phyloP scores from a whole-genome alignment of 495 filamentous ascomycete species.

The Jackrogersella multiformis region DNA sequence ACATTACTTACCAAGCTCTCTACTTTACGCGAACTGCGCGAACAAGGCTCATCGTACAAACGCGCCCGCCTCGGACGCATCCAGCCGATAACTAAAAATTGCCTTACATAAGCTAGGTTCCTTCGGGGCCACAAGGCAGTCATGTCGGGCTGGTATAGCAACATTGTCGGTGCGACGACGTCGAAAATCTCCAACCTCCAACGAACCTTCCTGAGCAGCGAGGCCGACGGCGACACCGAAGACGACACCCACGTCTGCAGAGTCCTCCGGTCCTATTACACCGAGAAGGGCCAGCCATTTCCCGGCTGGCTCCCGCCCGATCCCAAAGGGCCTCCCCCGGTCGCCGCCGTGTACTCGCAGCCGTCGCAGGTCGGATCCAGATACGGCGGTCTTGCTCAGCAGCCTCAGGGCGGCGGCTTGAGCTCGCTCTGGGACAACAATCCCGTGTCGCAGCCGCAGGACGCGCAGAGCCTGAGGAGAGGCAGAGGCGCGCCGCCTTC shows the following conservation, averaged over 20 bases:
- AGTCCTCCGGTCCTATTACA: conserved; percentile 94
- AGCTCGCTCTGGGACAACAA: conserved; percentile 86
- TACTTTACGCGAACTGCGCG: too few species aligned
- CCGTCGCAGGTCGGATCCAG: conserved; percentile 58
- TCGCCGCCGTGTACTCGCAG: conserved; percentile 61
- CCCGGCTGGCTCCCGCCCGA: conserved; percentile 91
- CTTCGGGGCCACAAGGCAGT: conserved; percentile 14
- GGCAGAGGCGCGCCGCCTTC: conserved; percentile 47
- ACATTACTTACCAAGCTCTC: neutral
- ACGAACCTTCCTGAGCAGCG: conserved; percentile 76
- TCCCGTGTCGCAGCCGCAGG: conserved; percentile 51
- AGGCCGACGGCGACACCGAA: conserved; percentile 90
- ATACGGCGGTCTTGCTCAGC: conserved; percentile 58
- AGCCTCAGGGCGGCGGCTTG: conserved; percentile 54
- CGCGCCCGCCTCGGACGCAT: conserved; percentile 26
- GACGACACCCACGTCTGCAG: conserved; percentile 95
- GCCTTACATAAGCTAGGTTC: neutral
- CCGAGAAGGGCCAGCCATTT: conserved; percentile 82
- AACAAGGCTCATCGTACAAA: conserved; percentile 21
- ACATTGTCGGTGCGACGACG: conserved; percentile 80
- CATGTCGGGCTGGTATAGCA: conserved; percentile 84
- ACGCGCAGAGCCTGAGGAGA: conserved; percentile 66
- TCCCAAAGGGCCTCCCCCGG: conserved; percentile 72
- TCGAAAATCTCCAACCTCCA: conserved; percentile 83
- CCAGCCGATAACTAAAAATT: conserved; percentile 14